Evolutionary conservation across 768 basidiomycete genomes (phyloP), one percentile per base, ranked within the genome.

Genomic region (Mycena belliarum): DNA sequence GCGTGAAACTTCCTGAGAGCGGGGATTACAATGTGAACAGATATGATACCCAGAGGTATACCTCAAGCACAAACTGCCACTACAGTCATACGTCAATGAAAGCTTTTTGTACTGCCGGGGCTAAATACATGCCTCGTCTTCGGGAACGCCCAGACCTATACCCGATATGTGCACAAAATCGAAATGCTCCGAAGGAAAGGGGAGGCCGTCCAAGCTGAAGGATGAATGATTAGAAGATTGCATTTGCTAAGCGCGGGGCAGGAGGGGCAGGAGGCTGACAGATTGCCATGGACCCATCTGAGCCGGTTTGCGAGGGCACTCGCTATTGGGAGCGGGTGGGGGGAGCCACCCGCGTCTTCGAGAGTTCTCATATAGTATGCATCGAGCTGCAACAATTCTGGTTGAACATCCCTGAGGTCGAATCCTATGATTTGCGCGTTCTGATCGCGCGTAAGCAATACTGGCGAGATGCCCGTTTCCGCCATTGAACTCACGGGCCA

Each of bases 11-110:
- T 91, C 88, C 89, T 91, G 62, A 52, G 60, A 60, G 57, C 48
- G 44, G 52, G 40, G 55, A 46, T 59, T 33, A 54, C 44, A 56
- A 49, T 28, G 41, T 35, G 48, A 52, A 15, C 25, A 44, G 29
- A 50, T 47, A 20, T n/a, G 7, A 18, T n/a, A 28, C 44, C 20
- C 25, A 24, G n/a, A 10, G 38, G 62, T 69, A 57, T 71, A 85
- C 88, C 81, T 87, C 82, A 5, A 90, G 68, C 49, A 90, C 74
- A 65, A 73, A 77, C 63, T 82, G 84, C 88, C 88, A 90, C 81
- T 87, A 52, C 37, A 52, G n/a, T 29, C 15, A 25, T 29, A 57
- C 61, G 23, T 67, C 57, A 64, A 23, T 60, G 23, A 59, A 23
- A 49, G 62, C 28, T 25, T 23, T 43, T 40, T 44, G 49, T 12